phyloP scores from a whole-genome alignment of 352 stramenopile species.

The Pythium pyrilobum region DNA sequence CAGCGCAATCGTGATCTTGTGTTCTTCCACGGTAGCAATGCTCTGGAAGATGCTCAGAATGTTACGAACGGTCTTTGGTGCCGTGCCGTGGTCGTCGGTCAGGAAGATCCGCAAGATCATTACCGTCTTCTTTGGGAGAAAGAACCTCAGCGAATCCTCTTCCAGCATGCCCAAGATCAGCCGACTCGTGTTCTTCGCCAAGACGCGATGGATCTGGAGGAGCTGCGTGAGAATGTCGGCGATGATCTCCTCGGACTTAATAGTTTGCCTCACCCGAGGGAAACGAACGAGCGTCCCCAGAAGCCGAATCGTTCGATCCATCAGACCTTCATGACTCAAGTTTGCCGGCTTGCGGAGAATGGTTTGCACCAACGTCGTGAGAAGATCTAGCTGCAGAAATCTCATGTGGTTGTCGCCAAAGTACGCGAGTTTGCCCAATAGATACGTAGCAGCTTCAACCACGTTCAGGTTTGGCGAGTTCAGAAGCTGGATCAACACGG shows the following conservation, averaged over 20 bases:
- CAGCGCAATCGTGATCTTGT: slow-evolving; percentile 65
- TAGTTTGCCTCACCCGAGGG: slow-evolving; percentile 39
- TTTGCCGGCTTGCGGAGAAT: slow-evolving; percentile 34
- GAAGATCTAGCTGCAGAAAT: slow-evolving; percentile 50
- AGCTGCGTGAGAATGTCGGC: slow-evolving; percentile 57
- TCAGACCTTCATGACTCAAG: slow-evolving; percentile 37
- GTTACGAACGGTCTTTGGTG: slow-evolving; percentile 56
- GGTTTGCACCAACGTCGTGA: slow-evolving; percentile 45
- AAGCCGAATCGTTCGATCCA: slow-evolving; percentile 58
- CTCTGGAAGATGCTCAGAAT: slow-evolving; percentile 50
- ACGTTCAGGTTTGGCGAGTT: slow-evolving; percentile 53
- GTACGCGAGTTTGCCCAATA: slow-evolving; percentile 56
- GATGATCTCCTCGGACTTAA: slow-evolving; percentile 72
- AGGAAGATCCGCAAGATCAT: slow-evolving; percentile 53
- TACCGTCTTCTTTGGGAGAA: slow-evolving; percentile 75
- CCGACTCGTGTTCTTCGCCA: slow-evolving; percentile 63
- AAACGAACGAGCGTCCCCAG: slow-evolving; percentile 59
- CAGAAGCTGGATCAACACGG: slow-evolving; percentile 50
- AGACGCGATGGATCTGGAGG: slow-evolving; percentile 44
- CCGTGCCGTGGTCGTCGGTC: slow-evolving; percentile 26
- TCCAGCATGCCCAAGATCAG: slow-evolving; percentile 54
- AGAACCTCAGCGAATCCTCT: slow-evolving; percentile 78
- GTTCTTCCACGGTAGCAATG: slow-evolving; percentile 62
- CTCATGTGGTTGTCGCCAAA: slow-evolving; percentile 63
- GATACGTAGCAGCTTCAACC: slow-evolving; percentile 56